Conservation (phyloP, 768 basidiomycete species). For the Megacollybia marginata region DNA sequence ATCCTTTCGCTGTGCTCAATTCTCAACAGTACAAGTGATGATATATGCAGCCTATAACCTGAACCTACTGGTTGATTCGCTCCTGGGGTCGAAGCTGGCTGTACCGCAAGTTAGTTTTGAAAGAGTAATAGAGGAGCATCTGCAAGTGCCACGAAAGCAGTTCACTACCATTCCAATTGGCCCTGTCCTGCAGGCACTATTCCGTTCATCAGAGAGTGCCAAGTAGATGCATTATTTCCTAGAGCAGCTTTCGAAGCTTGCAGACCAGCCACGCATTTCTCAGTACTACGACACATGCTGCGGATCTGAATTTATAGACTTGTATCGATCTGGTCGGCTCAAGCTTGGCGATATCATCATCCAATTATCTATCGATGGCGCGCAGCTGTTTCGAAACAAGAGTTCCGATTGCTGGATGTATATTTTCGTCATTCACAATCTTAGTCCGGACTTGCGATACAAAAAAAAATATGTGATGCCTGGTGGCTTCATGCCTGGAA, state of each 20-base stretch:
- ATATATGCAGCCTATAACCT: too few species aligned
- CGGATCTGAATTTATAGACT: slow-evolving; percentile 20
- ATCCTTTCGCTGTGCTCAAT: too few species aligned
- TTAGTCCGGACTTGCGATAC: slow-evolving; percentile 20
- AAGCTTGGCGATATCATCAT: slow-evolving; percentile 22
- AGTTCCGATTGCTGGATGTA: slow-evolving; percentile 33
- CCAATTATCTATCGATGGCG: slow-evolving; percentile 27
- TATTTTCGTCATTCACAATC: slow-evolving; percentile 26
- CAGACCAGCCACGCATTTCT: neutral
- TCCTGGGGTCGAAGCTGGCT: too few species aligned
- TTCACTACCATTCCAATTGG: too few species aligned
- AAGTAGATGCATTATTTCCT: slow-evolving; percentile 20
- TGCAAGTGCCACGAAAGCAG: too few species aligned
- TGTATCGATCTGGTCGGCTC: slow-evolving; percentile 6
- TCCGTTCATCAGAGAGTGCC: too few species aligned
- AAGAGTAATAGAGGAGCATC: too few species aligned
- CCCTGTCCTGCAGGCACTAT: slow-evolving; percentile 9
- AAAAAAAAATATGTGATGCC: slow-evolving; percentile 23
- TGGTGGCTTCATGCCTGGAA: slow-evolving; percentile 25
- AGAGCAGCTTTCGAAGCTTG: slow-evolving; percentile 9
- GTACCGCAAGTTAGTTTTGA: too few species aligned
- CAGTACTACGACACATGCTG: slow-evolving; percentile 23
- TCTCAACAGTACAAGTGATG: too few species aligned
- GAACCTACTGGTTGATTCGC: too few species aligned
- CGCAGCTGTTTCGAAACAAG: slow-evolving; percentile 34